A percentile compares a stretch with the other conserved stretches of the same genome.
phyloP scores from a whole-genome alignment of 2,329 filamentous ascomycete genomes.

The Aureobasidium sp. region DNA sequence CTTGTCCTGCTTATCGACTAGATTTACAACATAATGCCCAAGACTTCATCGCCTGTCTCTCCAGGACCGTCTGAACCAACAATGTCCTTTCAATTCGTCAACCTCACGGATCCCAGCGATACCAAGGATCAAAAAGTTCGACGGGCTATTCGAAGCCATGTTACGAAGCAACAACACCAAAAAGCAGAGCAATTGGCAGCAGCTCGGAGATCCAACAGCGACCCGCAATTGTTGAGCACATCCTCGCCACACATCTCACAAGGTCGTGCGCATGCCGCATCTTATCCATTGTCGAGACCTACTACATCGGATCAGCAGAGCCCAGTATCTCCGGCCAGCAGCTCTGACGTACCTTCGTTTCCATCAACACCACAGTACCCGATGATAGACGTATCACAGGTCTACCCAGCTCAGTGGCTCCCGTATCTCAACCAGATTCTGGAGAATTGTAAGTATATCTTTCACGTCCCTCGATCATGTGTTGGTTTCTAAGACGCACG shows the following conservation, averaged over 20 bases:
- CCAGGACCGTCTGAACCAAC: not conserved
- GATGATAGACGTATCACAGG: conserved; percentile 16
- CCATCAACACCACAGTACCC: conserved; percentile 15
- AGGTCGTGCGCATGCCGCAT: conserved; percentile 15
- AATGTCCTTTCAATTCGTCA: conserved; percentile 9
- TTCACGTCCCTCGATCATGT: too few species aligned
- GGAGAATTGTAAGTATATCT: conserved; percentile 27
- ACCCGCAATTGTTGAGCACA: not conserved
- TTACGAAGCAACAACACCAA: conserved; percentile 25
- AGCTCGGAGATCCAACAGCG: conserved; percentile 16
- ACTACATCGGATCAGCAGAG: not conserved
- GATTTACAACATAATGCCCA: not conserved
- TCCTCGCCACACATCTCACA: not conserved
- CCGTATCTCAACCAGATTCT: conserved; percentile 22
- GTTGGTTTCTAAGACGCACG: not conserved
- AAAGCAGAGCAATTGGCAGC: conserved; percentile 20
- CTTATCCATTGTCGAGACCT: conserved; percentile 7
- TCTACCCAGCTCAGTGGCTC: conserved; percentile 32
- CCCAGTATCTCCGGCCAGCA: not conserved
- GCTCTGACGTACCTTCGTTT: not conserved
- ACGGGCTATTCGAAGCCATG: conserved; percentile 28
- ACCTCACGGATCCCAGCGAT: conserved; percentile 22
- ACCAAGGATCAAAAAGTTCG: conserved; percentile 24
- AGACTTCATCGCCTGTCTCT: not conserved
- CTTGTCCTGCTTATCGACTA: not conserved